A percentile compares a stretch with the other conserved stretches of the same genome.
Conservation (phyloP, 129 eudicot genomes). For the Gnaphalium uliginosum region DNA sequence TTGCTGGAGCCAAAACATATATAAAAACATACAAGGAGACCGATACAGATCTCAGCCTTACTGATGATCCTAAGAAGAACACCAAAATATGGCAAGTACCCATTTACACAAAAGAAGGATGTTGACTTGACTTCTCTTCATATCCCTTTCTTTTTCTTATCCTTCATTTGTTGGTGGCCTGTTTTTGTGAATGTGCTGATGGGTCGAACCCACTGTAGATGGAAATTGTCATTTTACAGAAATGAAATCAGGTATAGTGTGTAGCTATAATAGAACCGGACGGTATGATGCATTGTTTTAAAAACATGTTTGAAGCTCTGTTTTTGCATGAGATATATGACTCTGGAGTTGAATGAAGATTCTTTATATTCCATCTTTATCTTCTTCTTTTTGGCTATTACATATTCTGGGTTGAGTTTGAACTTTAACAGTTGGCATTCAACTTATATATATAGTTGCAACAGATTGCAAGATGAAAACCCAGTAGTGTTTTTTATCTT, state of each 20-base stretch:
- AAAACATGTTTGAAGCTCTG: not conserved
- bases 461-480: too few species aligned
- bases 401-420: not conserved
- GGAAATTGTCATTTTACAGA: conserved; percentile 10
- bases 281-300: not conserved
- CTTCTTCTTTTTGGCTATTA: not conserved
- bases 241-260: conserved; percentile 2
- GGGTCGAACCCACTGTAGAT: not conserved
- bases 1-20: conserved; percentile 76
- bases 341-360: not conserved
- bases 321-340: not conserved
- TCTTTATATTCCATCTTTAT: not conserved
- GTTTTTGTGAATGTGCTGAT: not conserved
- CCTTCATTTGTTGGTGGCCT: conserved; percentile 2
- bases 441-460: not conserved
- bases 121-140: conserved; percentile 28
- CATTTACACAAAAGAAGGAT: conserved; percentile 65
- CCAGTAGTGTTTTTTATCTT: too few species aligned
- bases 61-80: conserved; percentile 91
- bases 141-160: not conserved
- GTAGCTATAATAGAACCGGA: not conserved
- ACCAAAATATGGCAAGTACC: conserved; percentile 78
- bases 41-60: conserved; percentile 74
- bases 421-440: too few species aligned
- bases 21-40: conserved; percentile 72